Evolutionary conservation across 2,329 filamentous ascomycete species (phyloP).

Genomic region (Neophaeococcomyces aloes): DNA sequence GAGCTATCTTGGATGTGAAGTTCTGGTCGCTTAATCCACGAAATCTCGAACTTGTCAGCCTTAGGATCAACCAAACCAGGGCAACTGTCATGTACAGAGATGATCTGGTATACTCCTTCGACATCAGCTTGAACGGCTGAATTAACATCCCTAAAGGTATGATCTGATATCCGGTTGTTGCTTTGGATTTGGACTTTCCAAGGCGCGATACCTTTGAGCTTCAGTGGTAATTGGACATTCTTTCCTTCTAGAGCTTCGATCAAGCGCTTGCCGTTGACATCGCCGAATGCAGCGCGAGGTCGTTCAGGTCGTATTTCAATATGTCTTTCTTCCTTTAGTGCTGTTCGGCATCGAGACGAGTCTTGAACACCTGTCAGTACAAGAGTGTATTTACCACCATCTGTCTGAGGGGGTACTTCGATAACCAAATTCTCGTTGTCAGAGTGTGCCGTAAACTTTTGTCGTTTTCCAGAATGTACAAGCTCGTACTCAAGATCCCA

Average conservation of each 20-base stretch:
- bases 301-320: conserved; percentile 80
- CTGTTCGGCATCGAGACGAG: conserved; percentile 72
- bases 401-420: conserved; percentile 59
- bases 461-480: conserved; percentile 76
- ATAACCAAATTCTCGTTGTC: conserved; percentile 56
- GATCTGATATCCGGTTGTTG: conserved; percentile 39
- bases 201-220: conserved; percentile 73
- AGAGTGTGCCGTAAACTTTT: conserved; percentile 57
- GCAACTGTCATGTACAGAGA: conserved; percentile 71
- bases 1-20: conserved; percentile 57
- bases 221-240: conserved; percentile 63
- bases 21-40: conserved; percentile 73
- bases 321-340: conserved; percentile 72
- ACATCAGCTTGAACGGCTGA: conserved; percentile 55
- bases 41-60: conserved; percentile 65
- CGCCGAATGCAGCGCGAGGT: conserved; percentile 75
- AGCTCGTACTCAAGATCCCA: conserved; percentile 89
- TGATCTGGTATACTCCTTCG: conserved; percentile 68
- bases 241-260: conserved; percentile 68
- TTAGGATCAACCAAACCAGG: conserved; percentile 67
- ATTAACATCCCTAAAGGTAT: conserved; percentile 52
- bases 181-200: conserved; percentile 66
- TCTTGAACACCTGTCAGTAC: conserved; percentile 80
- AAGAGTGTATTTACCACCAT: conserved; percentile 83
- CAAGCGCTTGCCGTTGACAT: conserved; percentile 67